Evolutionary conservation across 805 yeast species (phyloP).

Genomic region (Vanderwaltozyma yarrowii): DNA sequence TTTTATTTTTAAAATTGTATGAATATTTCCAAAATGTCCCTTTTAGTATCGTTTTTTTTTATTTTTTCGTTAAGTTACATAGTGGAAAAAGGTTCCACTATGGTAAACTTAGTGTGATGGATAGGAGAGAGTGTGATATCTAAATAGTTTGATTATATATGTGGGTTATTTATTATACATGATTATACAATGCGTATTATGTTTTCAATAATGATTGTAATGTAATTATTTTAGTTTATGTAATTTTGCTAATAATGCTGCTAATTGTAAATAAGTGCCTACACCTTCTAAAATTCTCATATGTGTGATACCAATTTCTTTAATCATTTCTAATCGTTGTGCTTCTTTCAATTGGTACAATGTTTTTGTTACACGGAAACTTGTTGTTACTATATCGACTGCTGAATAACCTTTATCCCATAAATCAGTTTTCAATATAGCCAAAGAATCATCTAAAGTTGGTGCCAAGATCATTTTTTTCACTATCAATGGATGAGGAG

Average conservation of each 20-base stretch:
- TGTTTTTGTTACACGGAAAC: slow-evolving; percentile 79
- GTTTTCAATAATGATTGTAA: too few relatives aligned
- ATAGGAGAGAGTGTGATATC: too few relatives aligned
- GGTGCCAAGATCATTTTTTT: slow-evolving; percentile 52
- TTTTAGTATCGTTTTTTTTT: too few relatives aligned
- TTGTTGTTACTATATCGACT: slow-evolving; percentile 82
- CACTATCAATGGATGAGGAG: slow-evolving; percentile 87
- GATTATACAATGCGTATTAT: too few relatives aligned
- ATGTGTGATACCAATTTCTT: slow-evolving; percentile 83
- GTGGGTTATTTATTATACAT: too few relatives aligned
- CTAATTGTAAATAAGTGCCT: slow-evolving; percentile 72
- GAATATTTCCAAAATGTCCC: too few relatives aligned
- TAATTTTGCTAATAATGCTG: slow-evolving; percentile 65
- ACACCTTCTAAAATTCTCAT: slow-evolving; percentile 93
- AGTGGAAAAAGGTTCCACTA: too few relatives aligned
- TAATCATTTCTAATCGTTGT: slow-evolving; percentile 62
- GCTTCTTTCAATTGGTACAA: slow-evolving; percentile 59
- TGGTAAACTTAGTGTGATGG: too few relatives aligned
- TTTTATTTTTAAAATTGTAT: too few relatives aligned
- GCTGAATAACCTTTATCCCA: slow-evolving; percentile 93
- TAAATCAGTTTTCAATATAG: slow-evolving; percentile 45
- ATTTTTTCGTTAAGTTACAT: too few relatives aligned
- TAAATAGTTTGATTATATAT: too few relatives aligned
- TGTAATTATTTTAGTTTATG: slow-evolving; percentile 14
- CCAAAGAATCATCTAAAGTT: slow-evolving; percentile 56